Base-by-base conservation (phyloP, 192 early-diverging fungal species). In the Backusella tuberculispora region DNA sequence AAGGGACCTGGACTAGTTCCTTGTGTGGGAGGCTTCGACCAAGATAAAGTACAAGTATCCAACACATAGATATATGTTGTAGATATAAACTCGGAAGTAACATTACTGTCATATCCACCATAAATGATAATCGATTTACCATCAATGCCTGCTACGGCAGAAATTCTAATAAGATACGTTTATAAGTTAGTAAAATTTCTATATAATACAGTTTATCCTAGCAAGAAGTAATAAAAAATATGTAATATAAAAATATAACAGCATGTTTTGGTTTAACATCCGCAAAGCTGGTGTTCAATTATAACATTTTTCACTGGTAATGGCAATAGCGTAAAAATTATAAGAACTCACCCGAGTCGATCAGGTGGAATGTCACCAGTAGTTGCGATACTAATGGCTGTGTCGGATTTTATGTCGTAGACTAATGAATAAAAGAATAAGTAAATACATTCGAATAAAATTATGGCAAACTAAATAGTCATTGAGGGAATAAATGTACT, bases 11-110 rank as follows among this genome's bases (percentile, higher is more conserved):
- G 66, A 15, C 42, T 43, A 5, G 37, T 21, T 41, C 78, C 78
- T 10, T 38, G 53, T 19, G 46, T 66, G 6, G 66, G 19, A 19
- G 63, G 48, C 14, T 74, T 64, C 1, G 24, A 34, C 78, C 78
- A 79, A 3, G 44, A 60, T 34, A 79, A 40, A 10, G 14, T 71
- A 21, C 78, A 79, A 3, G 78, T 74, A 64, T 79, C 78, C 12
- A 79, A 8, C 1, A 74, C 53, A 47, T 74, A 74, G 4, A 79
- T 46, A 64, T 74, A 66, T 0, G 63, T 29, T 8, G 17, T 37
- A 21, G 65, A 48, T 5, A 26, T 24, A 29, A 60, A 60, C 21
- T 60, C 21, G n/a, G 26, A 21, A 29, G 38, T 46, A 21, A 44
- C n/a, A 24, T 43, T 26, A 34, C 21, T 45, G 5, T 21, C 44